Conservation (phyloP, 1,139 yeast species). For the Debaryomyces udenii region DNA sequence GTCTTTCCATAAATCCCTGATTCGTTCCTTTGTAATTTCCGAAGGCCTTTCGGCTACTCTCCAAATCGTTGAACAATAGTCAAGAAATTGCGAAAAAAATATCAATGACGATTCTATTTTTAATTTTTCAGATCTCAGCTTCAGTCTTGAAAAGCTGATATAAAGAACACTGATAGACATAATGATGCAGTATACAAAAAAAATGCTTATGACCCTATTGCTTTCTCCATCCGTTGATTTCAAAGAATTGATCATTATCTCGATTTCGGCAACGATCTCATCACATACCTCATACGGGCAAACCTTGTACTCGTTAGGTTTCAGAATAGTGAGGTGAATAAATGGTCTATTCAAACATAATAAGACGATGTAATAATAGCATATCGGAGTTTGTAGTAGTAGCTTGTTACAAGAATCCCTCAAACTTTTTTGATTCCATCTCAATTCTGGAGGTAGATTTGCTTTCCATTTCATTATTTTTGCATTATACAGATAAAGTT, state of each 20-base stretch:
- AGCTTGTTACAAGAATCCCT: conserved; percentile 16
- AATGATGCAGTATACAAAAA: conserved; percentile 15
- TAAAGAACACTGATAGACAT: conserved; percentile 16
- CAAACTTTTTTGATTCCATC: conserved; percentile 16
- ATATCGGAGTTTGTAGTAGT: conserved; percentile 16
- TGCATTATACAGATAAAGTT: conserved; percentile 12
- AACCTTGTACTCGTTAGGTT: conserved; percentile 12
- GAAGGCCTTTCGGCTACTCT: conserved; percentile 14
- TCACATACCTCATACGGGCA: conserved; percentile 15
- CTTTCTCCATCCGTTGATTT: conserved; percentile 6
- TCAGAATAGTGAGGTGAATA: conserved; percentile 16
- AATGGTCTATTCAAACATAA: conserved; percentile 17
- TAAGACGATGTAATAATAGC: conserved; percentile 16
- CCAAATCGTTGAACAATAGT: conserved; percentile 14
- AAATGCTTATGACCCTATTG: conserved; percentile 14
- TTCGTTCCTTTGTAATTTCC: conserved; percentile 10
- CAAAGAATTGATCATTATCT: conserved; percentile 14
- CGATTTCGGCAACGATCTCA: conserved; percentile 17
- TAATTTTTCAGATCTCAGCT: conserved; percentile 2
- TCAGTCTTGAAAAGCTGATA: conserved; percentile 14
- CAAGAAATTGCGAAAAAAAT: conserved; percentile 13
- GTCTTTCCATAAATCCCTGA: conserved; percentile 10
- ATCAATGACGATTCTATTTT: conserved; percentile 8
- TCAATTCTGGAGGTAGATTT: conserved; percentile 9
- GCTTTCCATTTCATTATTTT: conserved; percentile 5